A percentile compares a stretch with the other conserved stretches of the same genome.
phyloP scores from a whole-genome alignment of 495 filamentous ascomycete genomes.

The Thermothielavioides terrestris region DNA sequence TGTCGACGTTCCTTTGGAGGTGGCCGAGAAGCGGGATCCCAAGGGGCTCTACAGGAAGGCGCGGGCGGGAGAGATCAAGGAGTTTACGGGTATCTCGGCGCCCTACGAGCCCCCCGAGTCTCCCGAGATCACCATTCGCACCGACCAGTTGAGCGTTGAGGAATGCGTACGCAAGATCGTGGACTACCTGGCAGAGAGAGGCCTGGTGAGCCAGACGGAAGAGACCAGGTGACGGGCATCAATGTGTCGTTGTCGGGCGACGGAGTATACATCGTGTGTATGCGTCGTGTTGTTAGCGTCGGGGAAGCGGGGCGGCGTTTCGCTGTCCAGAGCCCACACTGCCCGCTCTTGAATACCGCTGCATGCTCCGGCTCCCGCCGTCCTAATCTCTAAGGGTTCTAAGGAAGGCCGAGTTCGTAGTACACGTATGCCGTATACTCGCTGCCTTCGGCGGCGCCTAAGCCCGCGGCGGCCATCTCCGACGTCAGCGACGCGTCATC shows the following conservation, averaged over 20 bases:
- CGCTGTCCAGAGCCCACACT: no score
- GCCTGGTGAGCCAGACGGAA: constrained; percentile 30
- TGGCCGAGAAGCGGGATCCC: constrained; percentile 89
- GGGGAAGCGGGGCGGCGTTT: background rate
- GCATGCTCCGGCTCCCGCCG: no score
- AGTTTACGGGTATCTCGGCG: constrained; percentile 89
- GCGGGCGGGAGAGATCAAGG: constrained; percentile 82
- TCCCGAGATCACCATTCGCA: constrained; percentile 78
- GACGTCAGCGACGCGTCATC: constrained; percentile 68
- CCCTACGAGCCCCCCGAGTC: constrained; percentile 87
- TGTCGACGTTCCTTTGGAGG: constrained; percentile 77
- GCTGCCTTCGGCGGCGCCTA: constrained; percentile 53
- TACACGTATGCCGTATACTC: constrained; percentile 96
- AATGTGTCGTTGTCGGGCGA: no score
- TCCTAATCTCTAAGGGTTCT: no score
- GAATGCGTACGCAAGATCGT: constrained; percentile 81
- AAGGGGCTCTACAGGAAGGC: constrained; percentile 99
- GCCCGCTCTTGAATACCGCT: no score
- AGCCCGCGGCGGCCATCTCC: constrained; percentile 65
- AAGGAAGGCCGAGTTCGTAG: constrained; percentile 81
- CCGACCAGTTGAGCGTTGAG: constrained; percentile 66
- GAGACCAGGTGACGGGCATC: constrained; percentile 26
- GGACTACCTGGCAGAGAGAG: constrained; percentile 57
- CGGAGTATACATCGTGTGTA: no score
- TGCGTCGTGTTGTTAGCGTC: background rate